phyloP scores from a whole-genome alignment of 805 yeast species.

The Kuraishia capsulata region DNA sequence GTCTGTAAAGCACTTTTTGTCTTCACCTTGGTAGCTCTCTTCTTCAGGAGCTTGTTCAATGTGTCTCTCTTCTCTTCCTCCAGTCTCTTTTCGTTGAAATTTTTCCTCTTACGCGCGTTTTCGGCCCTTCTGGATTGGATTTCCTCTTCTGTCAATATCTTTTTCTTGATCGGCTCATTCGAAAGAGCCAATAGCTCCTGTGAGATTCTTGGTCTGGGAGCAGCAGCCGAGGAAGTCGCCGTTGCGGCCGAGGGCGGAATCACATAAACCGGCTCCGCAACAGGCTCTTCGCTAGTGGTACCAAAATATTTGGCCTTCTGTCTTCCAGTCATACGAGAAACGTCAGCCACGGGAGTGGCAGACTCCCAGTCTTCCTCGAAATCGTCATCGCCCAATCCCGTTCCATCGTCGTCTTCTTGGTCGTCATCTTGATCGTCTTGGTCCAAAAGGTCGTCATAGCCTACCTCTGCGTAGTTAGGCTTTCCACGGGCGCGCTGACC shows the following conservation, averaged over 20 bases:
- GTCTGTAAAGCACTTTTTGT: slow-evolving; percentile 19
- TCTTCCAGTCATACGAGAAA: slow-evolving; percentile 44
- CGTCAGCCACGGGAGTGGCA: slow-evolving; percentile 25
- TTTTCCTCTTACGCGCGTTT: slow-evolving; percentile 79
- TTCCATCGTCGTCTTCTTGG: slow-evolving; percentile 9
- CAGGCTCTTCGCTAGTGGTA: slow-evolving; percentile 14
- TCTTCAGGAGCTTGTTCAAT: slow-evolving; percentile 71
- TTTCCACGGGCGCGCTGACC: slow-evolving; percentile 1
- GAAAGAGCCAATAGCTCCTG: slow-evolving; percentile 24
- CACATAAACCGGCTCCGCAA: slow-evolving; percentile 2
- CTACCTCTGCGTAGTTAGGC: slow-evolving; percentile 10
- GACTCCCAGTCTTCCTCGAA: slow-evolving; percentile 31
- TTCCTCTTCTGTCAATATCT: slow-evolving; percentile 74
- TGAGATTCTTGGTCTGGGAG: slow-evolving; percentile 3
- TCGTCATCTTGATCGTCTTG: slow-evolving; percentile 11
- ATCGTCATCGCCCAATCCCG: slow-evolving; percentile 12
- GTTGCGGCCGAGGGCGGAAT: slow-evolving; percentile 6
- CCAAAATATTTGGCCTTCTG: slow-evolving; percentile 39
- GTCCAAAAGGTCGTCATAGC: slow-evolving; percentile 11
- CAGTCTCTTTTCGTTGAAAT: slow-evolving; percentile 67
- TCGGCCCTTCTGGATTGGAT: slow-evolving; percentile 75
- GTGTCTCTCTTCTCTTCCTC: slow-evolving; percentile 95
- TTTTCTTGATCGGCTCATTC: slow-evolving; percentile 36
- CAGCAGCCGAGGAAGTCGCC: neutral
- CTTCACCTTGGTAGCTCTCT: slow-evolving; percentile 70